Conservation (phyloP, 1,284 basidiomycete species). For the Tilletiaria anomala region DNA sequence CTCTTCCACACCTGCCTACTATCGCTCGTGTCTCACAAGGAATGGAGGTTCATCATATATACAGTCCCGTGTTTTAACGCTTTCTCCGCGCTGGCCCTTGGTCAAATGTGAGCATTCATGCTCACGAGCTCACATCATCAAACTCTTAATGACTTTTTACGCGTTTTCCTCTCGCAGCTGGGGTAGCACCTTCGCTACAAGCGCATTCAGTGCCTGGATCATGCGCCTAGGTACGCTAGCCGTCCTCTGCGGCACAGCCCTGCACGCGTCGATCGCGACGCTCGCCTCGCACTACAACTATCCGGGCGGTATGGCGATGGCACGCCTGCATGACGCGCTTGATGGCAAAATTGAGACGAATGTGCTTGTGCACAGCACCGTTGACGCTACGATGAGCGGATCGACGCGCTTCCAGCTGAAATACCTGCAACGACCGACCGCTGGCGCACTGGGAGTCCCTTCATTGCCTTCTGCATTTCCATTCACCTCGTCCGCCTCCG, state of each 20-base stretch:
- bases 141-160: neutral
- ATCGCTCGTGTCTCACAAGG: conserved; percentile 56
- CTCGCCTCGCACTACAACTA: conserved; percentile 63
- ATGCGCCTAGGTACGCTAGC: neutral
- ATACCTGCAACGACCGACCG: too few relatives aligned
- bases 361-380: too few relatives aligned
- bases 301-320: conserved; percentile 69
- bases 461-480: too few relatives aligned
- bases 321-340: conserved; percentile 48
- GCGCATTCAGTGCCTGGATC: too few relatives aligned
- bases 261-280: conserved; percentile 39
- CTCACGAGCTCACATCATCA: neutral
- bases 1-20: conserved; percentile 53
- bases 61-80: conserved; percentile 68
- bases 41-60: conserved; percentile 92
- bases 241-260: conserved; percentile 6
- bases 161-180: neutral
- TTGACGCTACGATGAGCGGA: too few relatives aligned
- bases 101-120: neutral
- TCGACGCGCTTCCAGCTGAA: too few relatives aligned
- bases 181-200: neutral
- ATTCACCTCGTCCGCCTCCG: too few relatives aligned
- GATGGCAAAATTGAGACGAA: neutral
- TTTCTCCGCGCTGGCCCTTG: conserved; percentile 52
- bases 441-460: too few relatives aligned